Evolutionary conservation across 768 basidiomycete species (phyloP), one percentile per base, ranked within the genome.

Genomic region (Boletus sensibilis): DNA sequence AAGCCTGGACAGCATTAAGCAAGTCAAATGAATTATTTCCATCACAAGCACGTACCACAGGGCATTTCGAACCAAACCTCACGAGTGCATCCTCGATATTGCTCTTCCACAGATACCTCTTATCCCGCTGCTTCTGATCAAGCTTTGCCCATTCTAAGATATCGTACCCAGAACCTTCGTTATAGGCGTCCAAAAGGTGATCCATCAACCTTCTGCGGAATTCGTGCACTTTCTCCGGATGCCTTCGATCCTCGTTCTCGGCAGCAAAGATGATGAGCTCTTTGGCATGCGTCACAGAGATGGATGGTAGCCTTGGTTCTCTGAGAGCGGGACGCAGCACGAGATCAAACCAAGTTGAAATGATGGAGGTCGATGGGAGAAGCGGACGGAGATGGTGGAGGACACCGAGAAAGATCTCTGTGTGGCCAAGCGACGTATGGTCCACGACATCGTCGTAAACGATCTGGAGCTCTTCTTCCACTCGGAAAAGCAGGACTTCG

Each of bases 331-430:
- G 87, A 34, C 91, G 85, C 3, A 93, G 76, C 27, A 89, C 78
- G 34, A 88, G 79, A 68, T 93, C 90, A 69, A 90, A 93, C 92
- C 92, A 93, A 27, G 78, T 79, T 2, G 85, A 85, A 54, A 91
- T 86, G 52, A 92, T 76, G 25, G 87, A 88, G 7, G 77, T 77
- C 9, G 87, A 74, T 3, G 87, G 76, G 8, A 91, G 74, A 29
- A 88, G 76, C 13, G 85, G 80, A 11, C 76, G 75, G 27, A 92
- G 77, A 61, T 83, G 83, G 59, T 80, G 79, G 7, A 92, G 77
- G 18, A 89, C 78, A 25, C 80, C 78, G 12, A 93, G 78, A 62
- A 93, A 85, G 14, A 83, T 70, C 64, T 90, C 87, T 4, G 78
- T 79, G 63, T 90, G 88, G 23, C 75, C 75, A 38, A 82, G 72